phyloP scores from a whole-genome alignment of 148 eudicot species.

The Persicaria tinctoria region DNA sequence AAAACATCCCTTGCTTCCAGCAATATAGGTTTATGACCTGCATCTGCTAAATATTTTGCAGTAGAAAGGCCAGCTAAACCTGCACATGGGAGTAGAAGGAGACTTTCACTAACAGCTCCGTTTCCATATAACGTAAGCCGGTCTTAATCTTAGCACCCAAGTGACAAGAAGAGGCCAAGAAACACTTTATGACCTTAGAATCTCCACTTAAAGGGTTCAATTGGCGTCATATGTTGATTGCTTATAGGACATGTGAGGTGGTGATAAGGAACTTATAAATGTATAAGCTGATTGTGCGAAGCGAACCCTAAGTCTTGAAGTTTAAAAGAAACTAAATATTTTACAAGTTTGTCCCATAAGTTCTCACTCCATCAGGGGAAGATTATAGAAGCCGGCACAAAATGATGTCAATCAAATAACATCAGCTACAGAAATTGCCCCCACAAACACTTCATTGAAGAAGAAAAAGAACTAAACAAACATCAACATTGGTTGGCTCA shows the following conservation, averaged over 20 bases:
- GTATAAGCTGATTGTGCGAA: too few species aligned
- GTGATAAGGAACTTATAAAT: too few species aligned
- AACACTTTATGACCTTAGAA: not conserved
- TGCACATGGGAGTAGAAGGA: slow-evolving; percentile 20
- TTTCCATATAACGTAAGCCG: not conserved
- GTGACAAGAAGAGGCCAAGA: not conserved
- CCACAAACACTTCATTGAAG: not conserved
- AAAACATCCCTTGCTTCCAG: slow-evolving; percentile 90
- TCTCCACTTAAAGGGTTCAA: not conserved
- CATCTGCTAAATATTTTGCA: slow-evolving; percentile 95
- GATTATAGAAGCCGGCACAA: not conserved
- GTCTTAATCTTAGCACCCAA: not conserved
- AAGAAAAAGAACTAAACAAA: not conserved
- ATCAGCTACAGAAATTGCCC: not conserved
- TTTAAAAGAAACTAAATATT: not conserved
- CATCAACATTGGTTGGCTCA: slow-evolving; percentile 17
- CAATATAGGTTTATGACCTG: slow-evolving; percentile 92
- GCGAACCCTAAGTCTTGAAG: not conserved
- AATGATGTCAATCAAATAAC: not conserved
- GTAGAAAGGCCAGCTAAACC: slow-evolving; percentile 98
- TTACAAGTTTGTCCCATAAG: not conserved
- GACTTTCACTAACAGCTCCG: not conserved
- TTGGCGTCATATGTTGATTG: too few species aligned
- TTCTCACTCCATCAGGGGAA: not conserved
- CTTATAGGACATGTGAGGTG: too few species aligned